Evolutionary conservation across 495 filamentous ascomycete genomes (phyloP), one percentile per base, ranked within the genome.

Genomic region (Lepraria neglecta): DNA sequence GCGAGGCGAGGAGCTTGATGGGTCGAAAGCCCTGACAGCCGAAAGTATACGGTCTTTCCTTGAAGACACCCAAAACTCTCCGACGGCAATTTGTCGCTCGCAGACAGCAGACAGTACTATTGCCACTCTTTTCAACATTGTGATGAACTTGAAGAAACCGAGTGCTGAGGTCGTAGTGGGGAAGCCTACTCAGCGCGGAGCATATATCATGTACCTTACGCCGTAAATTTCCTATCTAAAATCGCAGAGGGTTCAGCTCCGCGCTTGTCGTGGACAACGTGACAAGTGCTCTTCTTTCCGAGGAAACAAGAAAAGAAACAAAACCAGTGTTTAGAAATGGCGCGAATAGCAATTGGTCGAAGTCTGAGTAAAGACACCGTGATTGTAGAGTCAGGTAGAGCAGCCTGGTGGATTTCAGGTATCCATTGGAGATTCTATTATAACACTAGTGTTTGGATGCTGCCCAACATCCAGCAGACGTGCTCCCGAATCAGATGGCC

Each of bases 1-100:
- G 64, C 67, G 40, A 65, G 71, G 24, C 55, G 81, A 19, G 64
- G 71, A 6, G 58, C 35, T 31, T 71, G 10, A 59, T 21, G 31
- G 63, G 15, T 67, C 68, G 10, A 64, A 66, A 46, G 54, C 58
- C 14, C n/a, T 46, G 28, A 33, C 11, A 53, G 0, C 42, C 19
- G 44, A 58, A 44, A 42, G 47, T 5, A 52, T 67, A 17, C 38
- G 60, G 7, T 48, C 40, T 31, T 12, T 67, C 19, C 53, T 68
- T 31, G 35, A 63, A 28, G 65, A 67, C 48, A 54, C 67, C 27
- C 33, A 58, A 14, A 57, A 60, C 42, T 64, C 35, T 33, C 64
- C 65, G 11, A 56, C 48, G 7, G 47, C 59, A 6, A 68, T 67
- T 38, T 63, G 60, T 57, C 53, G 65, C 38, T 43, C 46, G 17